These are phyloP conservation scores for Cutaneotrichosporon sp. DNA, from an alignment of 1,284 basidiomycete species.

Conservation along the genomic window DNA sequence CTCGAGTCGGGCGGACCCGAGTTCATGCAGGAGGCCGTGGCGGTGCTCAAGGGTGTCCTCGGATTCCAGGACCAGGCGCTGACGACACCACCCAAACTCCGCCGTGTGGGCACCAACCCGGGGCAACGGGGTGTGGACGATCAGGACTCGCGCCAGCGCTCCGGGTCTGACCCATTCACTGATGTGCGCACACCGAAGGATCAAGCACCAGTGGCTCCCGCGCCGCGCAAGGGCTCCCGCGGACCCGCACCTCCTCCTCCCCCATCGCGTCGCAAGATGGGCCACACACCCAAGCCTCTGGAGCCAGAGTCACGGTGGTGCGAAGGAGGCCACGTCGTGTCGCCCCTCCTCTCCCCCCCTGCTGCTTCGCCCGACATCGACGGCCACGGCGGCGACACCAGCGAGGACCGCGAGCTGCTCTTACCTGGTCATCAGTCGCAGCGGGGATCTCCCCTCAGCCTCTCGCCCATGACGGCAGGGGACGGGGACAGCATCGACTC, in stretches of 20 bases:
- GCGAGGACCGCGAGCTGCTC: background rate
- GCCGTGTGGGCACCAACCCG: background rate
- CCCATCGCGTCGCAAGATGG: slow-evolving; percentile 17
- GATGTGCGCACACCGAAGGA: slow-evolving; percentile 15
- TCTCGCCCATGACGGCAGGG: background rate
- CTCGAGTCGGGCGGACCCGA: slow-evolving; percentile 43
- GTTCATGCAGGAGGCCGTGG: slow-evolving; percentile 45
- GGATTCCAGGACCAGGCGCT: slow-evolving; percentile 41
- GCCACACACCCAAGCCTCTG: background rate
- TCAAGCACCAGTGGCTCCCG: background rate
- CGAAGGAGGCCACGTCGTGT: background rate
- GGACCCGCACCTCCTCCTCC: slow-evolving; percentile 34
- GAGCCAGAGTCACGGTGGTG: background rate
- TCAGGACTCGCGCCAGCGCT: slow-evolving; percentile 2
- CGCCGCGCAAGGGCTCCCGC: slow-evolving; percentile 17
- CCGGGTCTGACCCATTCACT: slow-evolving; percentile 37
- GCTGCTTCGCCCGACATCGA: background rate
- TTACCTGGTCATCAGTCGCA: background rate
- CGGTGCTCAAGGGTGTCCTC: slow-evolving; percentile 41
- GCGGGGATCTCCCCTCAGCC: background rate
- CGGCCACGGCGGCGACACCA: background rate
- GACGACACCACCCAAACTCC: slow-evolving; percentile 32
- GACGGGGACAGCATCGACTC: slow-evolving; percentile 2
- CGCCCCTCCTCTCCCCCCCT: background rate
- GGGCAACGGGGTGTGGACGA: no score